A percentile compares a stretch with the other conserved stretches of the same genome.
phyloP scores from a whole-genome alignment of 2,329 filamentous ascomycete genomes.

The Chaetomium globosum region DNA sequence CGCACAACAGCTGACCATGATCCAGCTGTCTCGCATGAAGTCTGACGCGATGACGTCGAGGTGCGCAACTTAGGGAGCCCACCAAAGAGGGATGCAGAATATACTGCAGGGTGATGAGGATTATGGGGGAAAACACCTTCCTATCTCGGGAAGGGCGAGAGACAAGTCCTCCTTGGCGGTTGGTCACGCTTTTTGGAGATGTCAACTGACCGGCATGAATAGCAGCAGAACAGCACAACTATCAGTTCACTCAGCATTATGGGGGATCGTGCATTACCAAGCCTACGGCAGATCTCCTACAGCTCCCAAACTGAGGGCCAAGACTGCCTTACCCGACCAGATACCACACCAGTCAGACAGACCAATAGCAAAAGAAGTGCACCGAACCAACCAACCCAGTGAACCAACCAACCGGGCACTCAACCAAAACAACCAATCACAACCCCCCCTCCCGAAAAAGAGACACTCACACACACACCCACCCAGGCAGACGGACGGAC shows the following conservation, averaged over 20 bases:
- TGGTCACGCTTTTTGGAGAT: background rate
- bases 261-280: background rate
- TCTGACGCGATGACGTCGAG: background rate
- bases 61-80: background rate
- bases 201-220: background rate
- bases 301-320: background rate
- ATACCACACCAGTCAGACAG: too few species aligned
- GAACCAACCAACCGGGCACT: too few species aligned
- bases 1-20: conserved; percentile 1
- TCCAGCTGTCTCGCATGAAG: background rate
- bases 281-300: background rate
- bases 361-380: too few species aligned
- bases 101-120: background rate
- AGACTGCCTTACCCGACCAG: too few species aligned
- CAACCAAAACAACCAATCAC: too few species aligned
- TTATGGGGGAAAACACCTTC: background rate
- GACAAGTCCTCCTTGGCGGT: background rate
- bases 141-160: background rate
- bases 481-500: too few species aligned
- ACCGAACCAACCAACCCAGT: too few species aligned
- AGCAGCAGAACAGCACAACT: background rate
- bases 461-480: too few species aligned
- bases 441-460: too few species aligned
- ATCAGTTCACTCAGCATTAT: background rate
- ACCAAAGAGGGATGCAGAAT: background rate